These are phyloP conservation scores for Vanrija sp. DNA, from an alignment of 1,284 basidiomycete species.

Conservation along the genomic window DNA sequence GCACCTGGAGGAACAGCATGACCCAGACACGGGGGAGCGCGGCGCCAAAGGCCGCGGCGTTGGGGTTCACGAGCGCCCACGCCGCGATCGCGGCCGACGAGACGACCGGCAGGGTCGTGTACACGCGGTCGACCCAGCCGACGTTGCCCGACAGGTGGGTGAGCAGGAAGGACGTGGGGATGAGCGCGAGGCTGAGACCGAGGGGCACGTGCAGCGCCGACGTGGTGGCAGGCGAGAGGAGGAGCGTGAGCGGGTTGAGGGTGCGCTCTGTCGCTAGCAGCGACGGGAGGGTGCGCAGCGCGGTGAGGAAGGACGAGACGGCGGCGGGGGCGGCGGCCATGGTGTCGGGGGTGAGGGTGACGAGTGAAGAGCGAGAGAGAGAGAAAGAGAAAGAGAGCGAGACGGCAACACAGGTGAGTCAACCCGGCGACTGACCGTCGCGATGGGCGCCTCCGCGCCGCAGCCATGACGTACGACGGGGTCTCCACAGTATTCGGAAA, in stretches of 20 bases:
- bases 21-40: constrained; percentile 62
- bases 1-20: constrained; percentile 62
- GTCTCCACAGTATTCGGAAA: too few relatives aligned
- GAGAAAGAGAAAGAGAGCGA: too few relatives aligned
- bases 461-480: too few relatives aligned
- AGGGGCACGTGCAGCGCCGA: constrained; percentile 30
- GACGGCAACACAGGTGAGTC: too few relatives aligned
- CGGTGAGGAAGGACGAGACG: constrained; percentile 21
- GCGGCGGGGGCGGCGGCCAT: constrained; percentile 21
- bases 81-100: constrained; percentile 68
- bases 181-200: constrained; percentile 21
- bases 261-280: constrained; percentile 22
- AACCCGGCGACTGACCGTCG: too few relatives aligned
- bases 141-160: constrained; percentile 66
- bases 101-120: constrained; percentile 74
- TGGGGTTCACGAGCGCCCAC: constrained; percentile 57
- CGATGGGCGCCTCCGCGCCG: neutral
- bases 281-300: constrained; percentile 17
- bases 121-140: constrained; percentile 64
- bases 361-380: constrained; percentile 1
- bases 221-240: constrained; percentile 22
- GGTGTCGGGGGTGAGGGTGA: constrained; percentile 18
- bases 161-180: constrained; percentile 34
- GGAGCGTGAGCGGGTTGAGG: constrained; percentile 17
- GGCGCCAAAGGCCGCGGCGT: constrained; percentile 54